Base-by-base conservation (phyloP, 305 asterid species). In the Petunia hybrid region DNA sequence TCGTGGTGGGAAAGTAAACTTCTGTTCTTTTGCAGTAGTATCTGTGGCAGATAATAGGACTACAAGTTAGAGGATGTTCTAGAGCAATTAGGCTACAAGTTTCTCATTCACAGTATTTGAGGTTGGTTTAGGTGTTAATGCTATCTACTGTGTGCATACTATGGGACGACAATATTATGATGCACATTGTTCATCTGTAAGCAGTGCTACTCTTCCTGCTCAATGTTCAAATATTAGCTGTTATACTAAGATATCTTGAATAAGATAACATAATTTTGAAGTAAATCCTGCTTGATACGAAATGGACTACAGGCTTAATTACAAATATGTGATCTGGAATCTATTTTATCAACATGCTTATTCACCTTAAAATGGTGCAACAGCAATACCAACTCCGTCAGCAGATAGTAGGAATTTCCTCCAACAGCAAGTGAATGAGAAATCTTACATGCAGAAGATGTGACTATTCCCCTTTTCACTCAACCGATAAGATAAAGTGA, bases 41-140 rank as follows among this genome's bases (percentile, higher is more conserved):
- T 35, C 10, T 36, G 2, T 71, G 43, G 10, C 46, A 31, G 43
- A n/a, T n/a, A 40, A 41, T 41, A 67, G 59, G 46, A 73, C 61
- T 73, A 73, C 36, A 36, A 13, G 36, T 51, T 73, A 73, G 36
- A 73, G 78, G 8, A 36, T 60, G 31, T 12, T 36, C 7, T 3
- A 35, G 61, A 73, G 43, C 13, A 73, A 73, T 22, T 70, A 45
- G 42, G 16, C 60, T 22, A n/a, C 57, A 51, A 73, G 62, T 51
- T 13, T 73, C 3, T 46, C 77, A 22, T 70, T 46, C 59, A 43
- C 61, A 70, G 4, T 38, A 38, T 38, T 36, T 4, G 16, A 63
- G 16, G 69, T 5, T 12, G 70, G 22, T 64, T 36, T 39, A 40
- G 51, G 36, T 40, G 73, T 16, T n/a, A 7, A 48, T 48, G 62